phyloP scores from a whole-genome alignment of 176 grass and related monocot species.

The Juncus effusus region DNA sequence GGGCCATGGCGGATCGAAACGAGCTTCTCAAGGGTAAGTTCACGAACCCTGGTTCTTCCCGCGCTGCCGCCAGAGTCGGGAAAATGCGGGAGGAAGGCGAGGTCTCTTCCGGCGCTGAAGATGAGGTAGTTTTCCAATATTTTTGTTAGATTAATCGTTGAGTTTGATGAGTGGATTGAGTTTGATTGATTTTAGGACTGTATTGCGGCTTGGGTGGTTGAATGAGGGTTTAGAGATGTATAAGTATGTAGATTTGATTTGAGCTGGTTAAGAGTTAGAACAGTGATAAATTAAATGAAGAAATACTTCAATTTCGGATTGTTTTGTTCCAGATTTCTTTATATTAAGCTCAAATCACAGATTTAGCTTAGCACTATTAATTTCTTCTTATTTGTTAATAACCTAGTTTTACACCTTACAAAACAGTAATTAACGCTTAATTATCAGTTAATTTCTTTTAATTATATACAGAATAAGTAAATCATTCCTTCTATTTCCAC shows the following conservation, averaged over 20 bases:
- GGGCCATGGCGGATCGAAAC: constrained; percentile 14
- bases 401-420: neutral
- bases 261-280: too few relatives aligned
- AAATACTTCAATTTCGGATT: too few relatives aligned
- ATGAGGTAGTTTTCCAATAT: constrained; percentile 31
- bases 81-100: constrained; percentile 55
- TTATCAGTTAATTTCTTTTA: too few relatives aligned
- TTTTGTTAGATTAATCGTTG: constrained; percentile 5
- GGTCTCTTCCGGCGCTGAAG: constrained; percentile 56
- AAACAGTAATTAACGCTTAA: neutral
- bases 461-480: too few relatives aligned
- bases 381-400: too few relatives aligned
- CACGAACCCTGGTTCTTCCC: constrained; percentile 11
- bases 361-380: too few relatives aligned
- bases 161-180: neutral
- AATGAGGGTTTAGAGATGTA: neutral
- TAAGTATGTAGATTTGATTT: neutral
- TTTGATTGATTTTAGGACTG: constrained; percentile 5
- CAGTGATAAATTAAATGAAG: too few relatives aligned
- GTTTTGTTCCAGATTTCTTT: too few relatives aligned
- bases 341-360: too few relatives aligned
- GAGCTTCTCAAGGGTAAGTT: neutral
- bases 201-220: neutral
- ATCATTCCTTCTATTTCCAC: neutral
- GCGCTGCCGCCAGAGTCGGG: neutral